Percentiles rank a stretch among this genome's conserved stretches.
Conservation (phyloP, 352 stramenopile species). For the Globisporangium emineosum region DNA sequence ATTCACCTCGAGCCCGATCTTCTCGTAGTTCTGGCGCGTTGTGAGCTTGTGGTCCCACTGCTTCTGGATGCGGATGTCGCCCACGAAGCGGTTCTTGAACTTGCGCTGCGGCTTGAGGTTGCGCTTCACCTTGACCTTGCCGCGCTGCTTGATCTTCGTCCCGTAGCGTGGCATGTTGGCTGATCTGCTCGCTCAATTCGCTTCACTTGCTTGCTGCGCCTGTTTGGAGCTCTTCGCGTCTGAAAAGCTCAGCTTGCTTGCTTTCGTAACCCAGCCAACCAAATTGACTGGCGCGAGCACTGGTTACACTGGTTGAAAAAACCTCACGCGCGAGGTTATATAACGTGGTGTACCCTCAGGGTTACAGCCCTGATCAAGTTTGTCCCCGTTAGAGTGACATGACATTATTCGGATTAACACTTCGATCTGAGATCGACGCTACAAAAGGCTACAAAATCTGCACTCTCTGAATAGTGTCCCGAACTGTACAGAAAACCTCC, state of each 20-base stretch:
- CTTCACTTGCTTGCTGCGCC: conserved; percentile 5
- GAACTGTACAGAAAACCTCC: no score
- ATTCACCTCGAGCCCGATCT: conserved; percentile 63
- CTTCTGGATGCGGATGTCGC: conserved; percentile 64
- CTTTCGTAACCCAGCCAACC: conserved; percentile 9
- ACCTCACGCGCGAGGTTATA: background rate
- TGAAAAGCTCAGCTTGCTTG: background rate
- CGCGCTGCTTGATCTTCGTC: conserved; percentile 61
- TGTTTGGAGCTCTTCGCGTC: conserved; percentile 6
- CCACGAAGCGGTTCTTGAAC: conserved; percentile 74
- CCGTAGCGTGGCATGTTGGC: conserved; percentile 43
- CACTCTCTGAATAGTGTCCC: background rate
- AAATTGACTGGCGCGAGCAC: conserved; percentile 11
- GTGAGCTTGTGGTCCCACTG: conserved; percentile 81
- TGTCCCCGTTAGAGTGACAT: background rate
- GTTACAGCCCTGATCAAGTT: background rate
- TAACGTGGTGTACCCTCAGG: background rate
- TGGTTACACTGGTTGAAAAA: background rate
- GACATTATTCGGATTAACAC: no score
- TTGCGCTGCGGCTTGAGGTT: conserved; percentile 72
- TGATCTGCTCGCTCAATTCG: no score
- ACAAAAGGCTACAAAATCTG: background rate
- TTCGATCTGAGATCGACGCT: background rate
- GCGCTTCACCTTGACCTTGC: conserved; percentile 60
- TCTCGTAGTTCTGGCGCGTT: conserved; percentile 77